Base-by-base conservation (phyloP, 805 yeast species). In the Danielia reshetovae region DNA sequence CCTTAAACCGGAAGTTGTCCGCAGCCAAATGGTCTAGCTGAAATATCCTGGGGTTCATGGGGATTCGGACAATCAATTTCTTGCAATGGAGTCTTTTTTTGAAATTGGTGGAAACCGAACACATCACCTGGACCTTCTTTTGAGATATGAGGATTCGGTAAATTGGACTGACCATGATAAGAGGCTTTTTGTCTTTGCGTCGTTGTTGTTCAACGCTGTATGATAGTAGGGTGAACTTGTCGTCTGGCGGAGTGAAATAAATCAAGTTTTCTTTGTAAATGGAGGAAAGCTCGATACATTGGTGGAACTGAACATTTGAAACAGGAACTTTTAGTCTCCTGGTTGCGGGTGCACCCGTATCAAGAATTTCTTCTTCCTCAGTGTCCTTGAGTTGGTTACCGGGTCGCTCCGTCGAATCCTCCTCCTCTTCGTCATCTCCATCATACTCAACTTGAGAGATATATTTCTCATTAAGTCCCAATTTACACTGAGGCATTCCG, bases 231-330 rank as follows among this genome's bases (percentile, higher is more conserved):
- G 51, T 48, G 33, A 68, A 68, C 36, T 62, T 55, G 38, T 66
- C 72, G 32, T 87, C 96, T 0, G 96, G 96, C 11, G 97, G 96
- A 12, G 83, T 76, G 55, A 88, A 89, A 18, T 80, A 75, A 21
- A 89, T 77, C 37, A 77, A 72, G 46, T 87, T 81, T 5, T 72
- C 70, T 12, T 62, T 55, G 55, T 89, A 94, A 43, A 84, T 72
- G 33, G 79, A 70, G 2, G 81, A 75, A 24, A 86, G 60, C 32
- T 83, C 70, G n/a, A 87, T 94, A 61, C 96, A 87, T 60, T 87
- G 64, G 48, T 68, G 57, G 64, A 62, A 48, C 68, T 63, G 71
- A 19, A 63, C 60, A 35, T 65, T 62, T 4, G 59, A 41, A 19
- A 67, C 55, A 9, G 71, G 69, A 6, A 65, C 50, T 21, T 45